Base-by-base conservation (phyloP, 768 basidiomycete species). In the Udeniomyces megalosporus region DNA sequence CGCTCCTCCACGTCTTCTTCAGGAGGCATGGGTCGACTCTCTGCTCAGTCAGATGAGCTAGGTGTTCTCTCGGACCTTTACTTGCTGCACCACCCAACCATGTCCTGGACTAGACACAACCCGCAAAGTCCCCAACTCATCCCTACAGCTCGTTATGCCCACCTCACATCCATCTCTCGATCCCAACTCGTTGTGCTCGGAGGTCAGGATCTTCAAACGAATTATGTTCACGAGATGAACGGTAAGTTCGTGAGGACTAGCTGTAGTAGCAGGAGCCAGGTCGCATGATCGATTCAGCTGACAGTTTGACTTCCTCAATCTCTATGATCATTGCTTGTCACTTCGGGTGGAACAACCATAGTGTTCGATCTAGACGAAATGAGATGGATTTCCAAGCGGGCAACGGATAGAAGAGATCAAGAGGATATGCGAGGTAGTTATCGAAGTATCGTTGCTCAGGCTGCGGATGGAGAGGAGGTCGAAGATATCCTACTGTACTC, bases 51-150 rank as follows among this genome's bases (percentile, higher is more conserved):
- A n/a, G 60, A 52, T 38, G 85, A 89, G 66, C 80, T 91, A 29
- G 87, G 85, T 66, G 93, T 96, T n/a, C 76, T 95, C 60, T 86
- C 86, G 69, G 95, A 96, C 71, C 83, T 96, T 47, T 85, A 87
- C 65, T 82, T 95, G 70, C 91, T 88, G 73, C 84, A 95, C 74
- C 78, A 92, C 66, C 73, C 74, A 34, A 68, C 75, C 55, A 74
- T 74, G 55, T 63, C 75, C 69, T 44, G 70, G 72, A 42, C 38
- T 17, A 45, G 71, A 7, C 59, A 68, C 20, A 65, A 70, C 17
- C 61, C 48, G 2, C 54, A 66, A 0, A 59, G 66, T 1, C 67
- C 76, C 42, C 69, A 77, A 0, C 77, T 83, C 5, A 68, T 81
- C 12, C 93, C 93, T 2, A 83, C 84, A 45, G 83, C 90, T 26